phyloP scores from a whole-genome alignment of 192 early-diverging fungal species.

The Funneliformis mosseae region DNA sequence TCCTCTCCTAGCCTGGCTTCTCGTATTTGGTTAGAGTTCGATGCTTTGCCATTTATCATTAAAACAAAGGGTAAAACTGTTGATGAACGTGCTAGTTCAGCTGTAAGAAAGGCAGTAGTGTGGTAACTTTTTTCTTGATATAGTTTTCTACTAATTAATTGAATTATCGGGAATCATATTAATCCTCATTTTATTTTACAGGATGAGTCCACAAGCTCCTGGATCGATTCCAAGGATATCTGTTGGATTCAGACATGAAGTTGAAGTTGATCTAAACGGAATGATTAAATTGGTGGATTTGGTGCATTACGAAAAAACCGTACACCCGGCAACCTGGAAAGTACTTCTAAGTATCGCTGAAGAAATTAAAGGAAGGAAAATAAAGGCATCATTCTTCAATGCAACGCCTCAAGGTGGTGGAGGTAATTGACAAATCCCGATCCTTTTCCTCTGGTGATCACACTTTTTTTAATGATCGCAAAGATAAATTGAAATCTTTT shows the following conservation, averaged over 20 bases:
- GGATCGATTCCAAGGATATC: conserved; percentile 75
- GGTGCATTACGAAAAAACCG: conserved; percentile 65
- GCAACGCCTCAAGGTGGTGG: conserved; percentile 87
- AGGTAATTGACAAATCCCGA: conserved; percentile 38
- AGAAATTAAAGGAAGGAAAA: conserved; percentile 57
- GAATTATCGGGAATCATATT: not conserved
- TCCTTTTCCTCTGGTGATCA: not conserved
- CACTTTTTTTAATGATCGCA: no score
- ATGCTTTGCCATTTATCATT: conserved; percentile 73
- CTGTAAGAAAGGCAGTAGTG: conserved; percentile 71
- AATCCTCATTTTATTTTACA: not conserved
- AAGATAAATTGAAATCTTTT: not conserved
- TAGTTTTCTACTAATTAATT: not conserved
- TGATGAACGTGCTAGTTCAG: conserved; percentile 72
- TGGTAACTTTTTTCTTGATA: conserved; percentile 42
- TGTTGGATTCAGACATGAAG: conserved; percentile 68
- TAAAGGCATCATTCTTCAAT: conserved; percentile 74
- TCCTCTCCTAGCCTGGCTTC: conserved; percentile 49
- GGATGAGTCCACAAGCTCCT: conserved; percentile 68
- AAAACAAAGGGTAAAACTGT: conserved; percentile 60
- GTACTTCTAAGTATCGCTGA: conserved; percentile 58
- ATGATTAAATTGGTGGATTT: conserved; percentile 69
- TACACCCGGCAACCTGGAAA: conserved; percentile 67
- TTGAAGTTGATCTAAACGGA: conserved; percentile 72
- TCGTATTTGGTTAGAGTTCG: conserved; percentile 73